Base-by-base conservation (phyloP, 768 basidiomycete species). In the Lepiota brunneoincarnata region DNA sequence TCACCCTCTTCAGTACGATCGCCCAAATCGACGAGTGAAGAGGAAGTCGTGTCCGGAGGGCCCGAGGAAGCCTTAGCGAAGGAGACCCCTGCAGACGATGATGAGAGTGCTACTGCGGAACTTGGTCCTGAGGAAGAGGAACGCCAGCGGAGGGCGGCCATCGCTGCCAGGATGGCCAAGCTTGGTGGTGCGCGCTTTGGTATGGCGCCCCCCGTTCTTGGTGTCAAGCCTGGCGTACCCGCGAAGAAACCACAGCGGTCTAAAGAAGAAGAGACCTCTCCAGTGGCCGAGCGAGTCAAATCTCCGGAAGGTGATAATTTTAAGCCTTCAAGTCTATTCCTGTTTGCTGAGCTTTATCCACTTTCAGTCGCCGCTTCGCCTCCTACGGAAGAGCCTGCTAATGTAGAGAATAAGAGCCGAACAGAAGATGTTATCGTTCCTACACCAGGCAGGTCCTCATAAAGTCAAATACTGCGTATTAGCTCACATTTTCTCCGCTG, bases 141-240 rank as follows among this genome's bases (percentile, higher is more conserved):
- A 61, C 75, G 86, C 50, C 86, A 90, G 63, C 81, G 88, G 42
- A 82, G 94, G 39, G 89, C 92, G 4, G 86, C 90, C 10, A 86
- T 98, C 63, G 92, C 93, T 28, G 93, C 93, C 20, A 80, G 93
- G 42, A 93, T 98, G 92, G 93, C 93, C 38, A 87, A 88, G 56
- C 78, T 98, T 15, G 95, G 95, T 24, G 95, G 93, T 44, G 82
- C 91, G 12, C 75, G 86, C 51, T 74, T 93, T 20, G 91, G 90
- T 3, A 89, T 96, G 87, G 81, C 75, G 1, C 85, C 87, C 1
- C 86, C 89, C 45, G 72, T 86, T 55, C 84, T 91, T 69, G 84
- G 81, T 12, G 75, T 31, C 31, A 31, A 75, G 56, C 71, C 72
- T 50, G 69, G 73, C 18, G 67, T 70, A 64, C 65, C 50, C 58